Base-by-base conservation (phyloP, 1,139 yeast genomes). In the Hemisphaericaspora subhashii region DNA sequence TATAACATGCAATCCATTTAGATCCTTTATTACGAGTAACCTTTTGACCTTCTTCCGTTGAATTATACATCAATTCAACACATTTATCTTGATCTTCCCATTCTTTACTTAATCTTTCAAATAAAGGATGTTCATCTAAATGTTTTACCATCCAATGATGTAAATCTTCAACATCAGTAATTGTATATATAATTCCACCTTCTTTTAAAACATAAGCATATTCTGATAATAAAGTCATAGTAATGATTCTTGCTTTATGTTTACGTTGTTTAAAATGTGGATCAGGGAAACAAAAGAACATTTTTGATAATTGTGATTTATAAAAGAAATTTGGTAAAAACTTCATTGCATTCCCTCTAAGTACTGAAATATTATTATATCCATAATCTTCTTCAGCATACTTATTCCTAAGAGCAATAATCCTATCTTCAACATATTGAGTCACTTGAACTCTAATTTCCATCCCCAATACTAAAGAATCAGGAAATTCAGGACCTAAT, bases 201-300 rank as follows among this genome's bases (percentile, higher is more conserved):
- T 87, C 95, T 52, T 72, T 79, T 53, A 92, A 72, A 8, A 85
- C 95, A 57, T 80, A 94, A 3, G 98, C 98, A 57, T 92, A 92
- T 60, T 92, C 98, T 25, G 94, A 79, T 42, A 89, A 72, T 45
- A 92, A 68, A 1, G 98, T 92, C 44, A 81, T 83, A 44, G 98
- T 90, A 48, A 92, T 80, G 54, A 92, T 92, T 69, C 99, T 77
- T 7, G 98, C 98, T 70, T 92, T 92, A 65, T 94, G 98, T 61
- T 92, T 92, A 55, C 98, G 77, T 62, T 88, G 96, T 59, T 92
- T 92, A 72, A 92, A 92, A 62, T 94, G 98, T 11, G 99, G 99
- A 64, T 92, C 99, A 14, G 99, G 99, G 76, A 92, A 92, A 64
- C 98, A 94, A 68, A 94, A 92, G 64, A 92, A 92, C 80, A 92